Conservation (phyloP, 1,139 yeast species). For the Dujonia santamariae region DNA sequence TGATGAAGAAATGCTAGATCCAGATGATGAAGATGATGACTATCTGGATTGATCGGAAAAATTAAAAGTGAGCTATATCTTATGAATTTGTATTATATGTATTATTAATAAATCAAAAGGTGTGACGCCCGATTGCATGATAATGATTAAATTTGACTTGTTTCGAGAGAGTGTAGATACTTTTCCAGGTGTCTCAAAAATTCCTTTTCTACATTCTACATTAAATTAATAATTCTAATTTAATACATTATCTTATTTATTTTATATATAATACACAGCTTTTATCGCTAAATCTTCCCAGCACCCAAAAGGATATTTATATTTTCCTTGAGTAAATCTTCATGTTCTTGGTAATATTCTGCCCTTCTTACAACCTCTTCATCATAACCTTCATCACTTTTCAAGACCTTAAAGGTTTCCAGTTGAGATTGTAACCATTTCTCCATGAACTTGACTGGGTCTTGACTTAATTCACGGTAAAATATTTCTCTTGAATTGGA, state of each 20-base stretch:
- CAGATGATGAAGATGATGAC: slow-evolving; percentile 10
- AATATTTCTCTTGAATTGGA: slow-evolving; percentile 51
- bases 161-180: no score
- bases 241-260: no score
- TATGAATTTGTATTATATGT: no score
- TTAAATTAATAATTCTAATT: no score
- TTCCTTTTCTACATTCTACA: no score
- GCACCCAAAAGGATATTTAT: slow-evolving; percentile 64
- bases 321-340: slow-evolving; percentile 63
- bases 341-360: slow-evolving; percentile 74
- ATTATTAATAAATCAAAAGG: no score
- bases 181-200: no score
- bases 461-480: slow-evolving; percentile 66
- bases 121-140: no score
- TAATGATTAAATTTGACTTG: no score
- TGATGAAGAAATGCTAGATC: slow-evolving; percentile 9
- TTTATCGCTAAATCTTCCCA: slow-evolving; percentile 9
- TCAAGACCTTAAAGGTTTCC: slow-evolving; percentile 69
- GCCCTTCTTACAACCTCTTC: slow-evolving; percentile 88
- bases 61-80: no score
- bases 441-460: slow-evolving; percentile 74
- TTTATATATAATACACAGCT: slow-evolving; percentile 4
- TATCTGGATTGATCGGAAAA: slow-evolving; percentile 9
- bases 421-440: slow-evolving; percentile 74
- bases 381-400: slow-evolving; percentile 86